phyloP scores from a whole-genome alignment of 208 protist species.

The Herpetomonas tarakana region DNA sequence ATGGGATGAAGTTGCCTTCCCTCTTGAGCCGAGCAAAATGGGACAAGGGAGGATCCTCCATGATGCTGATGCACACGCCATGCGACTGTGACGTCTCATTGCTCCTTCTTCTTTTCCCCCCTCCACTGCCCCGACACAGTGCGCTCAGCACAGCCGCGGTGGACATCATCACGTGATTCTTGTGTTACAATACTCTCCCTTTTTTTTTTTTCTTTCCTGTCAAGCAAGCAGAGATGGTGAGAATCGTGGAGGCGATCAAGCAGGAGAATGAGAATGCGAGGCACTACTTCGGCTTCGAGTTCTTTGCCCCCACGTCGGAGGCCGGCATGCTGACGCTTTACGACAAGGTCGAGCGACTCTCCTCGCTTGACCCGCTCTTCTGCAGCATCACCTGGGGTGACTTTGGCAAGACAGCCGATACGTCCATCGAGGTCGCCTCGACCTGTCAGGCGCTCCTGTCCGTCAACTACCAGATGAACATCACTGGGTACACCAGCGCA shows the following conservation, averaged over 20 bases:
- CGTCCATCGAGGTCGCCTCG: conserved; percentile 75
- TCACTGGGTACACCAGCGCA: conserved; percentile 89
- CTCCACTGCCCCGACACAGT: too few species aligned
- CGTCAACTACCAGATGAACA: conserved; percentile 92
- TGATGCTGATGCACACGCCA: too few species aligned
- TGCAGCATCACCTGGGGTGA: conserved; percentile 95
- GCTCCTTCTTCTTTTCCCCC: too few species aligned
- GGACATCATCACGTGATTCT: too few species aligned
- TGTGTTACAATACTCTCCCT: too few species aligned
- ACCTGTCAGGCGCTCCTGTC: conserved; percentile 68
- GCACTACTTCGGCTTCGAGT: conserved; percentile 92
- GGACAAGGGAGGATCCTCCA: too few species aligned
- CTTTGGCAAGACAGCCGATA: conserved; percentile 67
- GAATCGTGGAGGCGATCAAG: conserved; percentile 88
- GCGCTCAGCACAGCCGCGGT: too few species aligned
- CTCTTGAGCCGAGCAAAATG: too few species aligned
- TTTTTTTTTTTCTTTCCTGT: too few species aligned
- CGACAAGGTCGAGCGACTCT: conserved; percentile 80
- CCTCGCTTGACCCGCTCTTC: conserved; percentile 74
- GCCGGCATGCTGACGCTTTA: conserved; percentile 74
- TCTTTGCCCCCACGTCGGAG: conserved; percentile 91
- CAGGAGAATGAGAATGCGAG: conserved; percentile 26
- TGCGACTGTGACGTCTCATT: too few species aligned
- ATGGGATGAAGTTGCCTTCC: too few species aligned
- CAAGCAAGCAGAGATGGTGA: conserved; percentile 23